phyloP scores from a whole-genome alignment of 805 yeast species.

The Suhomyces sp. region DNA sequence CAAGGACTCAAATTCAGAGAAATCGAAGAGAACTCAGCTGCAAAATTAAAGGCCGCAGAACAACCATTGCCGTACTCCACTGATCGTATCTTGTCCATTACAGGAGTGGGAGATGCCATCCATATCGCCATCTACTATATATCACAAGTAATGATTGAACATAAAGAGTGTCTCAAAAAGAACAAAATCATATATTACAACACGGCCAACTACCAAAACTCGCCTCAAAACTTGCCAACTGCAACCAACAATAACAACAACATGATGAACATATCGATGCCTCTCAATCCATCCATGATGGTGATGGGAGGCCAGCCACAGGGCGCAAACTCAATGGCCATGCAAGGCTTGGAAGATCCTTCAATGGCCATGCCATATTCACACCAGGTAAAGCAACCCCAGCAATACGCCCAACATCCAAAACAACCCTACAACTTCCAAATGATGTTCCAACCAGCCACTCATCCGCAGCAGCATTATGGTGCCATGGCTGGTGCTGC shows the following conservation, averaged over 20 bases:
- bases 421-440: constrained; percentile 35
- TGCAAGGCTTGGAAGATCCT: constrained; percentile 11
- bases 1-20: constrained; percentile 72
- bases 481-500: constrained; percentile 15
- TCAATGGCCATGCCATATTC: constrained; percentile 2
- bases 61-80: constrained; percentile 71
- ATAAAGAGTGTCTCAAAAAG: constrained; percentile 50
- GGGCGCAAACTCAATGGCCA: constrained; percentile 13
- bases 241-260: constrained; percentile 6
- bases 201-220: constrained; percentile 45
- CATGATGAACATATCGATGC: constrained; percentile 20
- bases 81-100: constrained; percentile 66
- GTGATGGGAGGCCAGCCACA: constrained; percentile 13
- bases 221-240: not conserved
- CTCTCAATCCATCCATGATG: constrained; percentile 23
- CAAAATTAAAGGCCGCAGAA: constrained; percentile 70
- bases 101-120: constrained; percentile 83
- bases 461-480: constrained; percentile 31
- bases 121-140: constrained; percentile 79
- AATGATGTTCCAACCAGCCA: constrained; percentile 40
- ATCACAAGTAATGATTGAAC: constrained; percentile 64
- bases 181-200: constrained; percentile 57
- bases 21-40: constrained; percentile 79
- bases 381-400: constrained; percentile 9
- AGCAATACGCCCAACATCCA: constrained; percentile 14